Evolutionary conservation across 495 filamentous ascomycete genomes (phyloP).

Genomic region (Penicillium lagena): DNA sequence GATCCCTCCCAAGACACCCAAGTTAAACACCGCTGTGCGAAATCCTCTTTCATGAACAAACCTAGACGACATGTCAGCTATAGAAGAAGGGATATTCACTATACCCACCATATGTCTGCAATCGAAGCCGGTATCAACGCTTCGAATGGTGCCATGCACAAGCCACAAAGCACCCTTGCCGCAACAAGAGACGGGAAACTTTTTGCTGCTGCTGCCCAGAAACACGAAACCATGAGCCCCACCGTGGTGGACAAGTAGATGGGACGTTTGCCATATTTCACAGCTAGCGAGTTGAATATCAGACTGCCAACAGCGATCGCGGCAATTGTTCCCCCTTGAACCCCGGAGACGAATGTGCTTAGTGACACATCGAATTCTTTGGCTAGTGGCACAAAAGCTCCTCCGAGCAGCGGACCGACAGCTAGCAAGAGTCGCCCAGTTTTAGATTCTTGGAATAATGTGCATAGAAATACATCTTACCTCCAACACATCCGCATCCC

Average conservation of each 20-base stretch:
- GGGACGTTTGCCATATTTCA: conserved; percentile 58
- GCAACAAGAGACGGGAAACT: conserved; percentile 53
- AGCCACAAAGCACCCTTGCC: conserved; percentile 28
- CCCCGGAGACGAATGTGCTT: conserved; percentile 26
- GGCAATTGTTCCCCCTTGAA: conserved; percentile 21
- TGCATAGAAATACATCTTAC: conserved; percentile 12
- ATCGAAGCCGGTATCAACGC: conserved; percentile 25
- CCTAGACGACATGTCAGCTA: conserved; percentile 1
- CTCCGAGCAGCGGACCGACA: conserved; percentile 30
- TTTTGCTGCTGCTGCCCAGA: conserved; percentile 55
- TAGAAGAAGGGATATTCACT: no score
- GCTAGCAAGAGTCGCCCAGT: conserved; percentile 10
- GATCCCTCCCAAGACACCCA: conserved; percentile 48
- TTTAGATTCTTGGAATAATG: no score
- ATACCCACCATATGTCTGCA: conserved; percentile 17
- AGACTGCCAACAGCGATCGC: conserved; percentile 49
- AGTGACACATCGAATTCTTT: conserved; percentile 28
- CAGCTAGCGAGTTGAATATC: conserved; percentile 56
- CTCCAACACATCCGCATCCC: conserved; percentile 33
- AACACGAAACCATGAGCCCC: conserved; percentile 50
- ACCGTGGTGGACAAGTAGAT: conserved; percentile 53
- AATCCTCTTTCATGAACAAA: conserved; percentile 63
- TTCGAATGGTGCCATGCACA: conserved; percentile 26
- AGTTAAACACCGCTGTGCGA: conserved; percentile 58
- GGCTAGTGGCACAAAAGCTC: conserved; percentile 27